Percentiles rank a stretch among this genome's conserved stretches.
These are phyloP conservation scores for Sugiyamaella grinbergsii DNA, from an alignment of 1,139 yeast genomes.

Conservation along the genomic window DNA sequence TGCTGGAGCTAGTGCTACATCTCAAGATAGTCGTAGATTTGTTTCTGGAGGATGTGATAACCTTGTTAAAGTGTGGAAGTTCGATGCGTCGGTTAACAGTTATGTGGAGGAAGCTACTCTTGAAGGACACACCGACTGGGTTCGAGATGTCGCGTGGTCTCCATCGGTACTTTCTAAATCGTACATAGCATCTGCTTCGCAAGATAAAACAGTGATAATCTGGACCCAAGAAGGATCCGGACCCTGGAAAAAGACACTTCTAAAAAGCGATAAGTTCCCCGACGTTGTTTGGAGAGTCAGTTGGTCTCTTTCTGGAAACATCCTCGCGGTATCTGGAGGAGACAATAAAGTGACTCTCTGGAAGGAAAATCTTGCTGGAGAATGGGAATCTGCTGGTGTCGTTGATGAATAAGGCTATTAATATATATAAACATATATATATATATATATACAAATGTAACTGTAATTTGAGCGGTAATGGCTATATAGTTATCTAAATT, in stretches of 20 bases:
- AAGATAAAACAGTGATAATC: conserved; percentile 89
- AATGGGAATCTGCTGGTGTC: conserved; percentile 96
- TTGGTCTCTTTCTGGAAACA: conserved; percentile 95
- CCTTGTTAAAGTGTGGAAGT: conserved; percentile 87
- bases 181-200: conserved; percentile 97
- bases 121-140: conserved; percentile 97
- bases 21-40: conserved; percentile 53
- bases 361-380: conserved; percentile 92
- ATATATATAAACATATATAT: background rate
- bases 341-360: conserved; percentile 94
- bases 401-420: conserved; percentile 76
- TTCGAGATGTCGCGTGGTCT: conserved; percentile 97
- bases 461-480: too few relatives aligned
- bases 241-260: conserved; percentile 71
- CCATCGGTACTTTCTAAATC: conserved; percentile 85
- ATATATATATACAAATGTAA: conserved; percentile 1
- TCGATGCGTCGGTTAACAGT: conserved; percentile 55
- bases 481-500: too few relatives aligned
- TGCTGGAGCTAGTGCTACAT: conserved; percentile 20
- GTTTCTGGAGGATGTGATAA: conserved; percentile 97
- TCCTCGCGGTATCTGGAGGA: conserved; percentile 93
- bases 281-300: conserved; percentile 99
- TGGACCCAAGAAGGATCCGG: conserved; percentile 83
- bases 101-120: conserved; percentile 75
- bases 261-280: conserved; percentile 82